Base-by-base conservation (phyloP, 2,329 filamentous ascomycete species). In the Aspergillus hortae region DNA sequence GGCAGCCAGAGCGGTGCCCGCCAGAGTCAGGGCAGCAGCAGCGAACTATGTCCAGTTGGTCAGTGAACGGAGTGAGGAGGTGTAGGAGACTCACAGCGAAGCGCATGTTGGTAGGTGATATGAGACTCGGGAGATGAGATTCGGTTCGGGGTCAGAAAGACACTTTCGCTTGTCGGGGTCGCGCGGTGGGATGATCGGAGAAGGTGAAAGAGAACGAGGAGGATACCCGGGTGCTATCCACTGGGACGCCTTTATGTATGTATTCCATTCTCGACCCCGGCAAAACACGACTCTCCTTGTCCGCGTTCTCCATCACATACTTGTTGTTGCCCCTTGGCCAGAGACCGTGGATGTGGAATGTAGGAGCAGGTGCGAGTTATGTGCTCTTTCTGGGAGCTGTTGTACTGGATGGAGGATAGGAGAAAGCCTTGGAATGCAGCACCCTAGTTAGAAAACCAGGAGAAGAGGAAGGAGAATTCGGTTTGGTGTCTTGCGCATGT, bases 11-110 rank as follows among this genome's bases (percentile, higher is more conserved):
- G 52, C 48, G 12, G 35, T 17, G 11, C 56, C 52, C 10, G 52
- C 54, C 19, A 58, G 36, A 35, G 55, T 49, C 12, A 61, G 33
- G 19, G 56, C 40, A 23, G 55, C 46, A 33, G 54, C 55, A 32
- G 56, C 17, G 42, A 61, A 33, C 46, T 53, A 33, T 23, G 7
- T 9, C 12, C 11, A 7, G 33, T 48, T 27, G 25, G 33, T 48
- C 33, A 33, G 45, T 45, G 17, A 43, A 35, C n/a, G n/a, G n/a
- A n/a, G n/a, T 11, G n/a, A 2, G 21, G 4, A 0, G 10, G 12
- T 4, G 10, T 32, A 43, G 42, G 33, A 41, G 17, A 41, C 54
- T 53, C 32, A 59, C 55, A 25, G 53, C 50, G 49, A 55, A 51
- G 47, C 51, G 46, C 56, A 57, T 57, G 25, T 32, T 30, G 43